phyloP scores from a whole-genome alignment of 192 early-diverging fungal genomes.

The Coemansia sp. region DNA sequence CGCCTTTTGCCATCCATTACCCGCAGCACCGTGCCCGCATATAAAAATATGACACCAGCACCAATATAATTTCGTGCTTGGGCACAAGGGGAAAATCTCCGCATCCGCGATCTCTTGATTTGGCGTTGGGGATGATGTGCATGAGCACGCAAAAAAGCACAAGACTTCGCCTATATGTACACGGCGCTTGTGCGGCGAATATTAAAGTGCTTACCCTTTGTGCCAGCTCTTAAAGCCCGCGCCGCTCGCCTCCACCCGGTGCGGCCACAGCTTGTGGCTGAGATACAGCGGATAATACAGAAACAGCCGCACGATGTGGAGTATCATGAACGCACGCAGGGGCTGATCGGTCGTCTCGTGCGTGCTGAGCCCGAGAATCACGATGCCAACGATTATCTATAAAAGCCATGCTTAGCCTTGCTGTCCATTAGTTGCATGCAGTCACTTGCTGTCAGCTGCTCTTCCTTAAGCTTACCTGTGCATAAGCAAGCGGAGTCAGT shows the following conservation, averaged over 20 bases:
- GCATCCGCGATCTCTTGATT: background rate
- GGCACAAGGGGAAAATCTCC: background rate
- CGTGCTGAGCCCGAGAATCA: conserved; percentile 57
- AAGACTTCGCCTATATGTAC: background rate
- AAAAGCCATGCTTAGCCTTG: background rate
- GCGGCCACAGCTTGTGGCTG: conserved; percentile 60
- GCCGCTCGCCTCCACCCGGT: background rate
- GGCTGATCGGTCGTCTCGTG: conserved; percentile 53
- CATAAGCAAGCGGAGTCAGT: background rate
- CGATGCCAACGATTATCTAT: conserved; percentile 59
- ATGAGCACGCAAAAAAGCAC: background rate
- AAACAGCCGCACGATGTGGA: conserved; percentile 60
- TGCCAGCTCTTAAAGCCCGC: background rate
- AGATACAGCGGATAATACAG: conserved; percentile 65
- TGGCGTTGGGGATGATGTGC: conserved; percentile 3
- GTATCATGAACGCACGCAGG: conserved; percentile 61
- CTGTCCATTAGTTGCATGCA: conserved; percentile 10
- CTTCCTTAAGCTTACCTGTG: conserved; percentile 5
- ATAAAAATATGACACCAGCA: background rate
- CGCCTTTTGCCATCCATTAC: background rate
- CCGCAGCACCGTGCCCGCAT: conserved; percentile 5
- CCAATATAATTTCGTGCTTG: background rate
- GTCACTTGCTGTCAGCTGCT: background rate
- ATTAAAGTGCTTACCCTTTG: background rate
- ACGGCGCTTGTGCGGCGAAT: background rate